phyloP scores from a whole-genome alignment of 257 asterid genomes.

The Solanum rostratum region DNA sequence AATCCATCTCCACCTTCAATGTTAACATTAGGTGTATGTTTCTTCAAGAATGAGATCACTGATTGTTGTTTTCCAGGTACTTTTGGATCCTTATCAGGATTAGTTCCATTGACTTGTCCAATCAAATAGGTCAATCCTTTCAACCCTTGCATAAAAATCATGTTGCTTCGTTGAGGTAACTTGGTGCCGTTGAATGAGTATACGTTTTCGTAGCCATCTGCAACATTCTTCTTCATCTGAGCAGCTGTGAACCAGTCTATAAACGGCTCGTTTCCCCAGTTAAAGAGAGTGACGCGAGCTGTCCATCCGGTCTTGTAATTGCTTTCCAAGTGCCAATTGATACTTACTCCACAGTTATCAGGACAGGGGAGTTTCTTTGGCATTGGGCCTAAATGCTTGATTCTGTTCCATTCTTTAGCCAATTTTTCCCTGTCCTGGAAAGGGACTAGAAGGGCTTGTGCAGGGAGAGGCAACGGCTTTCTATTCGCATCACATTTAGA shows the following conservation, averaged over 20 bases:
- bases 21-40: slow-evolving; percentile 14
- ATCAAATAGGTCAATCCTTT: slow-evolving; percentile 67
- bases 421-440: slow-evolving; percentile 44
- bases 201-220: slow-evolving; percentile 45
- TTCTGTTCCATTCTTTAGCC: slow-evolving; percentile 48
- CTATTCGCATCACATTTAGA: slow-evolving; percentile 31
- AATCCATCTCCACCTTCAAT: slow-evolving; percentile 66
- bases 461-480: slow-evolving; percentile 35
- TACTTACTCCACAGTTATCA: slow-evolving; percentile 83
- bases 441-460: slow-evolving; percentile 76
- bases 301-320: slow-evolving; percentile 81
- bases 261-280: slow-evolving; percentile 55
- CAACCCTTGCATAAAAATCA: slow-evolving; percentile 80
- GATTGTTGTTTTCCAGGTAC: slow-evolving; percentile 93
- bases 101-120: slow-evolving; percentile 71
- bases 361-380: slow-evolving; percentile 71
- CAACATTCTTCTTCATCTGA: slow-evolving; percentile 39
- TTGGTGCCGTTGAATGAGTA: slow-evolving; percentile 76
- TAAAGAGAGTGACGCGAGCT: slow-evolving; percentile 76
- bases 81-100: slow-evolving; percentile 46
- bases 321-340: slow-evolving; percentile 87
- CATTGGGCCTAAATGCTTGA: slow-evolving; percentile 19
- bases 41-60: slow-evolving; percentile 66
- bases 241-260: slow-evolving; percentile 75
- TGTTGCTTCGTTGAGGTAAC: slow-evolving; percentile 17